phyloP scores from a whole-genome alignment of 169 alveolate species.

The Plasmodium vivax region DNA sequence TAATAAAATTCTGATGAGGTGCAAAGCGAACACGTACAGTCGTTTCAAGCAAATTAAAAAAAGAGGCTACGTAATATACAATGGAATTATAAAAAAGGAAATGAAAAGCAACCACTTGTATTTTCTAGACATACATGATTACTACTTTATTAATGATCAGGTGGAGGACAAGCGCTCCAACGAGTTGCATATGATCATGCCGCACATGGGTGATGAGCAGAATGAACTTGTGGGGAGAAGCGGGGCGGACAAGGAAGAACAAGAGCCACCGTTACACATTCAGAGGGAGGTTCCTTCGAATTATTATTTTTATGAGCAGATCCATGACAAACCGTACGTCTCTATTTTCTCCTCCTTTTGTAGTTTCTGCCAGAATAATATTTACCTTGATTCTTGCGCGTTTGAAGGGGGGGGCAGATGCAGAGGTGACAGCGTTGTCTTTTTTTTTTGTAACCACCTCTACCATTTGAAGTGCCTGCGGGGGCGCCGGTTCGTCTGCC shows the following conservation, averaged over 20 bases:
- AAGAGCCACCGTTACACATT: not conserved
- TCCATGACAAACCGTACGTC: constrained; percentile 5
- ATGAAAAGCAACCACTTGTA: constrained; percentile 23
- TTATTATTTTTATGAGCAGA: constrained; percentile 15
- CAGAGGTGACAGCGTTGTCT: constrained; percentile 15
- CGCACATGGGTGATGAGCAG: not conserved
- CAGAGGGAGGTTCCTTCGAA: constrained; percentile 17
- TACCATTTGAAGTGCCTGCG: constrained; percentile 49
- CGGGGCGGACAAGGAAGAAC: not conserved
- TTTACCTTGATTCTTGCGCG: not conserved
- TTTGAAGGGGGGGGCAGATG: not conserved
- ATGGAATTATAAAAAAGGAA: constrained; percentile 39
- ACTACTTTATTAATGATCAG: constrained; percentile 22
- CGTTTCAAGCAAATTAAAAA: constrained; percentile 7
- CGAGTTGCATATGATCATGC: not conserved
- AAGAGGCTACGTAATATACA: constrained; percentile 49
- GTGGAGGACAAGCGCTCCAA: not conserved
- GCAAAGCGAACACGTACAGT: constrained; percentile 9
- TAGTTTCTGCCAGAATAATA: constrained; percentile 16
- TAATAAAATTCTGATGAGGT: not conserved
- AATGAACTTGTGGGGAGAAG: not conserved
- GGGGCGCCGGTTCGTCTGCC: not conserved
- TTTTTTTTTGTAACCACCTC: constrained; percentile 66
- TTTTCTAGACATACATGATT: constrained; percentile 34
- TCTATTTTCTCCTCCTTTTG: constrained; percentile 56